A percentile compares a stretch with the other conserved stretches of the same genome.
Conservation (phyloP, 2,329 filamentous ascomycete genomes). For the Raffaelea albimanens region DNA sequence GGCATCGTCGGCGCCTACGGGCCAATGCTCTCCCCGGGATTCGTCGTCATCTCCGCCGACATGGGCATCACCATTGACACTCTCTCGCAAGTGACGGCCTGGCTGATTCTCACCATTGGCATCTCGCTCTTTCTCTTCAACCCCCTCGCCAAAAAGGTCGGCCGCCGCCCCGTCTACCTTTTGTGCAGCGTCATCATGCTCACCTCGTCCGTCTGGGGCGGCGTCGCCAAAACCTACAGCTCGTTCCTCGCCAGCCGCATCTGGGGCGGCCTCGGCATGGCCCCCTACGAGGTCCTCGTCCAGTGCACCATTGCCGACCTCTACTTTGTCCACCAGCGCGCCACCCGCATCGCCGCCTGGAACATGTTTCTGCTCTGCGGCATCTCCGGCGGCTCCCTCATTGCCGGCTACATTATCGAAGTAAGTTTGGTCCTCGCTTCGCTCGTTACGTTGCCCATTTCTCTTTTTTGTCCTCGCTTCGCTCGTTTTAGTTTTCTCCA, state of each 20-base stretch:
- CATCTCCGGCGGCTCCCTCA: slow-evolving; percentile 29
- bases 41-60: slow-evolving; percentile 32
- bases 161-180: slow-evolving; percentile 39
- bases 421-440: slow-evolving; percentile 4
- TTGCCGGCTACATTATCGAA: slow-evolving; percentile 30
- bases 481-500: too few relatives aligned
- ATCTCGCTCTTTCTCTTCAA: slow-evolving; percentile 39
- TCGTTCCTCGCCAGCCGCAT: slow-evolving; percentile 37
- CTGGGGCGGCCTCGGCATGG: slow-evolving; percentile 38
- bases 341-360: slow-evolving; percentile 30
- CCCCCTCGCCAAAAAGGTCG: slow-evolving; percentile 40
- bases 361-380: slow-evolving; percentile 30
- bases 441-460: too few relatives aligned
- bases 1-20: slow-evolving; percentile 40
- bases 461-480: not conserved
- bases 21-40: slow-evolving; percentile 40
- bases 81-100: slow-evolving; percentile 35
- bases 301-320: slow-evolving; percentile 39
- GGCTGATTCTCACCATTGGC: slow-evolving; percentile 38
- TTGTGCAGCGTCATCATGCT: slow-evolving; percentile 36
- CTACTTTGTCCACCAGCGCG: slow-evolving; percentile 36
- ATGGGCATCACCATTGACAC: slow-evolving; percentile 32
- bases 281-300: slow-evolving; percentile 40
- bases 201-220: slow-evolving; percentile 37
- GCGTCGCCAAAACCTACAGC: slow-evolving; percentile 29